These are phyloP conservation scores for Senna siamea DNA, from an alignment of 306 rosid genomes.

Conservation along the genomic window DNA sequence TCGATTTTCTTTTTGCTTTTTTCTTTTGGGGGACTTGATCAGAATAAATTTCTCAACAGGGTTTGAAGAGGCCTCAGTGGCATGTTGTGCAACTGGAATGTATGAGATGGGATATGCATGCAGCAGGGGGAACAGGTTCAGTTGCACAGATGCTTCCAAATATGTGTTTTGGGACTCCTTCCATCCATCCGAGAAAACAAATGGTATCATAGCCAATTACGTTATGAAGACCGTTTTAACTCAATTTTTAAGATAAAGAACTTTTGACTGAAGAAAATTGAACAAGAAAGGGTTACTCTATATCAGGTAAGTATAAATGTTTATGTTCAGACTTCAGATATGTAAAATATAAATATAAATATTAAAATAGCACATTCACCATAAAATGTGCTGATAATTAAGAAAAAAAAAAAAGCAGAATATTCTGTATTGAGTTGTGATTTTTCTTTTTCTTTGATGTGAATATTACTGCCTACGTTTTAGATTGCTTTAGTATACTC, in stretches of 20 bases:
- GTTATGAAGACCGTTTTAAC: slow-evolving; percentile 41
- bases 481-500: neutral
- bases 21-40: too few species aligned
- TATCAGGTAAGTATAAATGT: neutral
- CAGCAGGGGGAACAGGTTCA: slow-evolving; percentile 54
- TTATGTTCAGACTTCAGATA: slow-evolving; percentile 25
- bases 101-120: slow-evolving; percentile 92
- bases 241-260: slow-evolving; percentile 30
- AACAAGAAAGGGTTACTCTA: neutral
- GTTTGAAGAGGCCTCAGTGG: slow-evolving; percentile 60
- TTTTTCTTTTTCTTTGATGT: neutral
- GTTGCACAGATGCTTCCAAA: slow-evolving; percentile 77
- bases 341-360: slow-evolving; percentile 16
- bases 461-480: neutral
- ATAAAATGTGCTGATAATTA: slow-evolving; percentile 41
- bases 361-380: slow-evolving; percentile 37
- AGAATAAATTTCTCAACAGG: too few species aligned
- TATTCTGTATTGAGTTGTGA: neutral
- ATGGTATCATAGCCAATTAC: slow-evolving; percentile 46
- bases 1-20: too few species aligned
- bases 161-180: slow-evolving; percentile 68
- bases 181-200: slow-evolving; percentile 64
- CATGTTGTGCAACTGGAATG: slow-evolving; percentile 90
- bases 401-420: slow-evolving; percentile 4
- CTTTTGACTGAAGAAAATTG: neutral